Base-by-base conservation (phyloP, 2,329 filamentous ascomycete species). In the Verticillium albo-atrum region DNA sequence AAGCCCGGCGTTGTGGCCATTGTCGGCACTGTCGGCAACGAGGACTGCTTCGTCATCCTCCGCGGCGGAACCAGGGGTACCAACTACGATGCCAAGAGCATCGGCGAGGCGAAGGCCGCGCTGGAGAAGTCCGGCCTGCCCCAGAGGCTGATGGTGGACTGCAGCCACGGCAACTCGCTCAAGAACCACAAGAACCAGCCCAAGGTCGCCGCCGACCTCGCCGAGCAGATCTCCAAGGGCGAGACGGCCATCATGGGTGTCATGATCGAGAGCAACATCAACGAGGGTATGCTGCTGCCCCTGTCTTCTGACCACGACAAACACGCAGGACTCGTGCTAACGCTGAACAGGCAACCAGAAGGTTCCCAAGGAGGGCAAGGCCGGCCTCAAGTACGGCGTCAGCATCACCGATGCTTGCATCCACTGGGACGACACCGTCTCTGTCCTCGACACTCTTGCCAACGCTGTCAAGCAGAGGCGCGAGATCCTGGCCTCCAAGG, bases 141-240 rank as follows among this genome's bases (percentile, higher is more conserved):
- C 60, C 82, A 91, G 65, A 83, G 92, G 64, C 81, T 99, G 70
- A 99, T 99, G 95, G 89, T 99, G 30, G 95, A 99, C 77, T 99
- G 95, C 84, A 95, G 90, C 74, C 95, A 99, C 74, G 95, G 95
- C 65, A 97, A 97, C 81, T 96, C 91, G 53, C 80, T 89, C 72
- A 99, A 99, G 84, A 87, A 98, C 77, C 94, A 98, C 83, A 92
- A 88, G 79, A 99, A 98, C 77, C 95, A 99, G 78, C 93, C 93
- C 66, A 92, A 94, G 82, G 95, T 99, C 23, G 93, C 92, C 3
- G 87, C 86, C 56, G 84, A 82, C 12, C 74, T 99, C 60, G 92
- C 91, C 2, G 87, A 90, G 70, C 95, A 99, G 78, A 90, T 99
- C 61, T 82, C 88, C 58, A 85, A 83, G 60, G 95, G 95, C 35